Evolutionary conservation across 2,329 filamentous ascomycete species (phyloP).

Genomic region (Ascocoryne sarcoides): DNA sequence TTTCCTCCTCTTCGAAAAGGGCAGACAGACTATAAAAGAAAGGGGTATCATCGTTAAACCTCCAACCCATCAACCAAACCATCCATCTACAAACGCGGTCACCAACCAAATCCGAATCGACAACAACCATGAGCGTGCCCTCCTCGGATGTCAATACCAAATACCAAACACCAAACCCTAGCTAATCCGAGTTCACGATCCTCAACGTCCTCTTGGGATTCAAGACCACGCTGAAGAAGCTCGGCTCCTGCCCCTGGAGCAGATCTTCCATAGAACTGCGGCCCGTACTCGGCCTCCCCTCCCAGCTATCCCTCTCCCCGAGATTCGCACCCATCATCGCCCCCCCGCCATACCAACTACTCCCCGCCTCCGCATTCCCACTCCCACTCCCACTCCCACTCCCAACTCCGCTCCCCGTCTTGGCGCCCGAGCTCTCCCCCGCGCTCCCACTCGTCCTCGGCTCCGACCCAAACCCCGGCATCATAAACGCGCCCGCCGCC

Average conservation of each 20-base stretch:
- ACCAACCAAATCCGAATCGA: background rate
- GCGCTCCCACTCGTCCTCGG: constrained; percentile 4
- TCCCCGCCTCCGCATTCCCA: constrained; percentile 1
- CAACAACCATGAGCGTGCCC: too few species aligned
- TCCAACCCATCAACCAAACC: background rate
- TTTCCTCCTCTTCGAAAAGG: background rate
- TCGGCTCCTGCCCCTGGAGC: constrained; percentile 55
- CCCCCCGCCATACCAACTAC: constrained; percentile 15
- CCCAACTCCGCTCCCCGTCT: background rate
- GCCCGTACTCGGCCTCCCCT: constrained; percentile 25
- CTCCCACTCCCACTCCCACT: constrained; percentile 1
- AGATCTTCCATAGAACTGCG: constrained; percentile 43
- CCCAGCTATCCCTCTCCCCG: constrained; percentile 18
- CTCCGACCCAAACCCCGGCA: too few species aligned
- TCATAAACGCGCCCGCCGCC: too few species aligned
- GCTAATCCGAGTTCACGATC: constrained; percentile 48
- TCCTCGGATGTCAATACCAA: too few species aligned
- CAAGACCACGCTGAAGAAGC: constrained; percentile 61
- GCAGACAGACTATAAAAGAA: background rate
- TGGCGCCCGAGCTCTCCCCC: background rate
- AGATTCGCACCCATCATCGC: constrained; percentile 16
- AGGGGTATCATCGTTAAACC: background rate
- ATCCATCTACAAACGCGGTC: too few species aligned
- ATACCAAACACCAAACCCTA: background rate
- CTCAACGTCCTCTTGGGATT: constrained; percentile 59